A percentile compares a stretch with the other conserved stretches of the same genome.
Evolutionary conservation across 306 rosid species (phyloP).

Genomic region (Adenanthera pavonina): DNA sequence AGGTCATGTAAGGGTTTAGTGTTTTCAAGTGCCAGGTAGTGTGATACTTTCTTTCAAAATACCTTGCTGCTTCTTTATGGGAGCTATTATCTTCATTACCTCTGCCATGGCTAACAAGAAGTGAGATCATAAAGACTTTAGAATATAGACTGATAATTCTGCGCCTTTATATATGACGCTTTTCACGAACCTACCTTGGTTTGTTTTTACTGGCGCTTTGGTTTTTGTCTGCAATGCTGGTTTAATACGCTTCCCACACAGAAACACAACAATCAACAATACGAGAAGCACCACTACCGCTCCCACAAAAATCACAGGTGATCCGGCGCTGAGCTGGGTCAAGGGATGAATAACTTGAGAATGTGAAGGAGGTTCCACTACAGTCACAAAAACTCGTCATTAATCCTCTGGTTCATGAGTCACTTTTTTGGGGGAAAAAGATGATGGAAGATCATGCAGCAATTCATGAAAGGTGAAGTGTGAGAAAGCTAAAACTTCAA

Average conservation of each 20-base stretch:
- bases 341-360: conserved; percentile 12
- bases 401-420: not conserved
- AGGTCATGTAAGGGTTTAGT: not conserved
- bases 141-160: not conserved
- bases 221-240: conserved; percentile 31
- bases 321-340: conserved; percentile 17
- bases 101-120: conserved; percentile 36
- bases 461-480: not conserved
- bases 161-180: not conserved
- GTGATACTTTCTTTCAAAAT: conserved; percentile 10
- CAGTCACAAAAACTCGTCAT: not conserved
- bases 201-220: conserved; percentile 39
- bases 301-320: conserved; percentile 61
- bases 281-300: conserved; percentile 51
- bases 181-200: conserved; percentile 46
- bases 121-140: not conserved
- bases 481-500: not conserved
- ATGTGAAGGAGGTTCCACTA: conserved; percentile 46
- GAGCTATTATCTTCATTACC: conserved; percentile 44
- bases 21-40: not conserved
- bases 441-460: not conserved
- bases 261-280: conserved; percentile 50
- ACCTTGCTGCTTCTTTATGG: conserved; percentile 58
- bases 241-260: conserved; percentile 53
- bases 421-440: not conserved